Conservation (phyloP, 805 yeast species). For the Komagataella kurtzmanii region DNA sequence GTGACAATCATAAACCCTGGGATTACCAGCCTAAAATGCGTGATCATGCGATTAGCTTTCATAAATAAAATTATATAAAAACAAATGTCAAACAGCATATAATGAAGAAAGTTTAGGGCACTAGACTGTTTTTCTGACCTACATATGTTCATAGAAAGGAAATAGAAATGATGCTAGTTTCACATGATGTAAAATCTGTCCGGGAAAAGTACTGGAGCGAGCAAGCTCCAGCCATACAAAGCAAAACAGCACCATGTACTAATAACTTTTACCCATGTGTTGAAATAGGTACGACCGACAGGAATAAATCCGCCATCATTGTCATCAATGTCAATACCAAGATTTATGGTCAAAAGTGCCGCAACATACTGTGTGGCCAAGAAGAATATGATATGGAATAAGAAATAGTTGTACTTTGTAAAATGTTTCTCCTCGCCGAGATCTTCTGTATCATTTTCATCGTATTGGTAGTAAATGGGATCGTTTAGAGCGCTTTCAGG, state of each 20-base stretch:
- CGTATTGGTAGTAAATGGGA: constrained; percentile 42
- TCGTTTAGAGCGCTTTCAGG: constrained; percentile 88
- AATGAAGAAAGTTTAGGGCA: too few species aligned
- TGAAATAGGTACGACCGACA: constrained; percentile 92
- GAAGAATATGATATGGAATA: constrained; percentile 86
- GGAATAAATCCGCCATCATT: constrained; percentile 86
- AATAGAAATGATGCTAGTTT: not conserved
- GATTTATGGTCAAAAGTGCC: constrained; percentile 83
- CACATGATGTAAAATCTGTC: constrained; percentile 45
- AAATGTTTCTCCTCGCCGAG: constrained; percentile 45
- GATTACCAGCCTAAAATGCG: too few species aligned
- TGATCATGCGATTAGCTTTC: too few species aligned
- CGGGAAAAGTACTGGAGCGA: constrained; percentile 86
- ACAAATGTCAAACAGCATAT: too few species aligned
- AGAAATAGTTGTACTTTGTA: constrained; percentile 72
- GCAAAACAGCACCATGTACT: constrained; percentile 87
- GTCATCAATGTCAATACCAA: constrained; percentile 64
- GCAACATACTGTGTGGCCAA: constrained; percentile 97
- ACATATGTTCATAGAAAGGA: too few species aligned
- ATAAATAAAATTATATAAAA: too few species aligned
- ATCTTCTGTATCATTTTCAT: constrained; percentile 20
- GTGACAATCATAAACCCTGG: too few species aligned
- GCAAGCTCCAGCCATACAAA: constrained; percentile 79
- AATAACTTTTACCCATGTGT: constrained; percentile 86
- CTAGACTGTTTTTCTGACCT: not conserved